Percentiles rank a stretch among this genome's conserved stretches.
Conservation (phyloP, 2,329 filamentous ascomycete species). For the Phoma sp. region DNA sequence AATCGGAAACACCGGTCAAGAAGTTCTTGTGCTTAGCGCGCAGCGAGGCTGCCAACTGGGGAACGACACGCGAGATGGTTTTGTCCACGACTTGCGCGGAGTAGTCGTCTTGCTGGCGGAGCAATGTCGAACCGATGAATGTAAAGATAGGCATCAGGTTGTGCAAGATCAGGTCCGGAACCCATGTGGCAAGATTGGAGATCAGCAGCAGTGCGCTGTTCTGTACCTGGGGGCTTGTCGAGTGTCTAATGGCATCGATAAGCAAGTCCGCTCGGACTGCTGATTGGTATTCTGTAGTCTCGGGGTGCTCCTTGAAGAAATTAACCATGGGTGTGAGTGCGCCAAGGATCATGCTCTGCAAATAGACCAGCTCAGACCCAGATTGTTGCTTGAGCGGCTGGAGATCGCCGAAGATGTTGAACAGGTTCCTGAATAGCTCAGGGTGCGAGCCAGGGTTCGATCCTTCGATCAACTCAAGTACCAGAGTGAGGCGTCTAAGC, state of each 20-base stretch:
- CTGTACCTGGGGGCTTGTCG: conserved; percentile 89
- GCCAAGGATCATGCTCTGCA: conserved; percentile 83
- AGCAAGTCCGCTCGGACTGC: conserved; percentile 87
- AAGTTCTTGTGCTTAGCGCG: conserved; percentile 77
- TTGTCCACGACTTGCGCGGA: conserved; percentile 94
- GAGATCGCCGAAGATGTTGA: conserved; percentile 83
- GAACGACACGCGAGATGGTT: conserved; percentile 92
- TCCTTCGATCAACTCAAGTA: conserved; percentile 85
- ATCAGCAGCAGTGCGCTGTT: conserved; percentile 89
- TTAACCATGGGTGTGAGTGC: conserved; percentile 85
- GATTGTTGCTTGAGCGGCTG: conserved; percentile 83
- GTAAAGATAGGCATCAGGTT: conserved; percentile 99
- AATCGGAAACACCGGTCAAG: conserved; percentile 81
- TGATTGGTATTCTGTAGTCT: conserved; percentile 73
- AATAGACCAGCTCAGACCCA: conserved; percentile 85
- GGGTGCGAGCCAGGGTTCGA: conserved; percentile 77
- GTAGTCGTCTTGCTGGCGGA: conserved; percentile 94
- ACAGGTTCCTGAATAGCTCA: conserved; percentile 77
- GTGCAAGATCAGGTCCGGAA: conserved; percentile 89
- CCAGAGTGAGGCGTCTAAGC: conserved; percentile 80
- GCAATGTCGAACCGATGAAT: conserved; percentile 90
- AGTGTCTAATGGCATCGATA: conserved; percentile 91
- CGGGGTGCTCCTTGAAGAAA: conserved; percentile 63
- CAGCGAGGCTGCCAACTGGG: conserved; percentile 84
- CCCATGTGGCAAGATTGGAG: conserved; percentile 82